Evolutionary conservation across 305 asterid species (phyloP).

Genomic region (Solanum chacoense): DNA sequence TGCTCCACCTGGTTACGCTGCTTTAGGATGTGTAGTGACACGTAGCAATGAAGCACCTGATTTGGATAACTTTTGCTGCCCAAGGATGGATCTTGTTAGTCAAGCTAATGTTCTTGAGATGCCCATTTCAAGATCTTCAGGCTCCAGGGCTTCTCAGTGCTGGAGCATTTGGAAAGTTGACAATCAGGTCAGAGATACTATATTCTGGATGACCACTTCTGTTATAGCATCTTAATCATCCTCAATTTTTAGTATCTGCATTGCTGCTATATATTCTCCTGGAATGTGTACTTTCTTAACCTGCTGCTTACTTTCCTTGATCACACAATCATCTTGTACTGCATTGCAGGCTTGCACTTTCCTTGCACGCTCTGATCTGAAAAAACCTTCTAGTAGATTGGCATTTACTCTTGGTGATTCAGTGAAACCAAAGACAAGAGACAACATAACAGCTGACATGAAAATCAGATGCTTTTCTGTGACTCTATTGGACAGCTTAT

Average conservation of each 20-base stretch:
- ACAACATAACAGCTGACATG: constrained; percentile 90
- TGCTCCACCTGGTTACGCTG: constrained; percentile 96
- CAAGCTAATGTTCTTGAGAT: constrained; percentile 76
- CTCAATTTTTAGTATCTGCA: constrained; percentile 2
- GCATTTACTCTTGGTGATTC: constrained; percentile 90
- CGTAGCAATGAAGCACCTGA: constrained; percentile 65
- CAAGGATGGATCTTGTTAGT: constrained; percentile 89
- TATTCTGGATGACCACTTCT: not conserved
- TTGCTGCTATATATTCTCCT: not conserved
- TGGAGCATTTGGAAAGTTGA: constrained; percentile 99
- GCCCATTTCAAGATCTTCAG: constrained; percentile 81
- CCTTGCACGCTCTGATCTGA: constrained; percentile 89
- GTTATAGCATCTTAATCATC: not conserved
- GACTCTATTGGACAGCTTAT: constrained; percentile 84
- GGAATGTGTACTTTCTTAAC: not conserved
- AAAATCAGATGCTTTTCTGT: constrained; percentile 86
- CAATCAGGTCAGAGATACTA: constrained; percentile 58
- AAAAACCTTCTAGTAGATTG: constrained; percentile 79
- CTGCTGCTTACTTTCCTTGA: constrained; percentile 1
- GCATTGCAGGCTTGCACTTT: constrained; percentile 86
- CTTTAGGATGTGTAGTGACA: constrained; percentile 86
- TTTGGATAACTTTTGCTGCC: constrained; percentile 71
- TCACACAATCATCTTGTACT: constrained; percentile 10
- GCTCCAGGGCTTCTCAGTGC: constrained; percentile 68
- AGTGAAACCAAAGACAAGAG: constrained; percentile 83